Conservation (phyloP, 2,329 filamentous ascomycete species). For the Pseudogymnoascus sp. region DNA sequence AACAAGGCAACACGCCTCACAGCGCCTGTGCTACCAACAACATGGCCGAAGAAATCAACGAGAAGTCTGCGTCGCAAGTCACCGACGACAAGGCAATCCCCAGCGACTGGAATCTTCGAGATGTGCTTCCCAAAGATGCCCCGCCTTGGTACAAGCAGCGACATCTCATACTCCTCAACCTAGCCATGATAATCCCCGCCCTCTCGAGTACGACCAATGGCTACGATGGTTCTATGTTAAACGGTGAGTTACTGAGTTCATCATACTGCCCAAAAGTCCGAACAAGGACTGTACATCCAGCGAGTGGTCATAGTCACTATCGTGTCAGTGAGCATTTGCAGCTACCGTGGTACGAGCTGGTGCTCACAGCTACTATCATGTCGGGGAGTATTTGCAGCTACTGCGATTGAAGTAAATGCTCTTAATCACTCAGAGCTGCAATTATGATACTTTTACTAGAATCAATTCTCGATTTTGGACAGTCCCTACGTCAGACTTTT, state of each 20-base stretch:
- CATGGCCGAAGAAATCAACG: constrained; percentile 4
- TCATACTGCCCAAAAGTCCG: background rate
- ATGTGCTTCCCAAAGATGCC: constrained; percentile 12
- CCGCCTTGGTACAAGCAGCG: constrained; percentile 18
- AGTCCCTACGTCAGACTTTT: background rate
- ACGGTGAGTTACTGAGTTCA: background rate
- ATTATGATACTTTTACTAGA: background rate
- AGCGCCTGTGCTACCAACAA: background rate
- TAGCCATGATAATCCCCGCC: constrained; percentile 12
- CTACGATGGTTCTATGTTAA: constrained; percentile 13
- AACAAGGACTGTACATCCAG: background rate
- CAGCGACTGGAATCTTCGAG: constrained; percentile 2
- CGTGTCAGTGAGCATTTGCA: background rate
- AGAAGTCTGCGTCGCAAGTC: background rate
- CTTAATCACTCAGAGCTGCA: background rate
- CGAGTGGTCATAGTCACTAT: background rate
- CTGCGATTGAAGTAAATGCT: background rate
- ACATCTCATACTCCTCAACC: constrained; percentile 16
- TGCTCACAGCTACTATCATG: background rate
- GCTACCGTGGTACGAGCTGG: background rate
- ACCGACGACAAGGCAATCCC: background rate
- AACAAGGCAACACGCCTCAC: background rate
- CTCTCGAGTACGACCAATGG: constrained; percentile 17
- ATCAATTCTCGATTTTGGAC: background rate
- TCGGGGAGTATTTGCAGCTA: background rate